Conservation (phyloP, 2,329 filamentous ascomycete genomes). For the Xylariaceae sp. region DNA sequence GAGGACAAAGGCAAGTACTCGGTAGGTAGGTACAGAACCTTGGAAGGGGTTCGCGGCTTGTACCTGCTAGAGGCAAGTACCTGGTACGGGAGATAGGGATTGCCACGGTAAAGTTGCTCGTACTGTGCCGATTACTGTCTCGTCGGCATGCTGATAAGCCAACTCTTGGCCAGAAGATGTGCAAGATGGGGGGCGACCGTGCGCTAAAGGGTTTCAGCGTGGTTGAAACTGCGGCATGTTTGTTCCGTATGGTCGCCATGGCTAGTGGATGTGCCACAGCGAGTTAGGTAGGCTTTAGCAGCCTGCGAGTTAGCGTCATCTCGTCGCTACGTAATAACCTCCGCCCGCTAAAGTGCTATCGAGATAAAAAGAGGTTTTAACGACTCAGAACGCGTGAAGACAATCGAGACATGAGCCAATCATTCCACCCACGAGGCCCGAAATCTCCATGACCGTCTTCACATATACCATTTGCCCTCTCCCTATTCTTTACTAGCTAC, state of each 20-base stretch:
- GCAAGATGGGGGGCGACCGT: not conserved
- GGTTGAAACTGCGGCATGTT: not conserved
- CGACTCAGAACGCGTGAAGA: not conserved
- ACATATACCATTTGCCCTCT: not conserved
- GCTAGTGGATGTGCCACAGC: too few relatives aligned
- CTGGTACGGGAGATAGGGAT: not conserved
- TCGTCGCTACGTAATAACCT: constrained; percentile 3
- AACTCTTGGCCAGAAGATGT: not conserved
- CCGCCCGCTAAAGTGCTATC: not conserved
- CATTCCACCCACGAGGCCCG: constrained; percentile 16
- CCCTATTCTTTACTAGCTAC: not conserved
- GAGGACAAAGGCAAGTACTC: not conserved
- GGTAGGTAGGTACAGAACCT: too few relatives aligned
- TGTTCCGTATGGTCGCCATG: not conserved
- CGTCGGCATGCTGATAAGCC: not conserved
- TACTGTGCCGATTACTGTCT: not conserved
- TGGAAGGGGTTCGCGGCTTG: too few relatives aligned
- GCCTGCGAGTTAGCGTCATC: constrained; percentile 9
- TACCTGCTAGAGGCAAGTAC: not conserved
- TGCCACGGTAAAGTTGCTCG: not conserved
- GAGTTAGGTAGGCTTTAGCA: too few relatives aligned
- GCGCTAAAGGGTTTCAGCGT: constrained; percentile 13
- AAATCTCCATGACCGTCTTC: not conserved
- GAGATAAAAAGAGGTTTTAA: not conserved
- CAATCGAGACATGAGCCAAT: constrained; percentile 16